Conservation (phyloP, 192 early-diverging fungal genomes). For the Phlyctochytrium planicorne region DNA sequence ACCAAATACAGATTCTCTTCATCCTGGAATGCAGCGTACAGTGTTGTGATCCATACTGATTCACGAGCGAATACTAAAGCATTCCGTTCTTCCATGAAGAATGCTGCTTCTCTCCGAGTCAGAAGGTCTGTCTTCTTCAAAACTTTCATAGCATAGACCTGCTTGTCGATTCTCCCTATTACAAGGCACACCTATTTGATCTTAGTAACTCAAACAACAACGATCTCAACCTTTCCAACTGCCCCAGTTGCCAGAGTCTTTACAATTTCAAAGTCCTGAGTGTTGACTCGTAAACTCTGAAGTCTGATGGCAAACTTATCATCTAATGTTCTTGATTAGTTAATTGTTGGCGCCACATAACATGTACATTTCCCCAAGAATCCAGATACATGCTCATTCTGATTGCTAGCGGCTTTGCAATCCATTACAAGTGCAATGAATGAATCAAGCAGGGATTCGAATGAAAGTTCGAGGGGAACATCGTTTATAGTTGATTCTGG, state of each 20-base stretch:
- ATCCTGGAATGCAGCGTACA: conserved; percentile 59
- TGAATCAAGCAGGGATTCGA: conserved; percentile 52
- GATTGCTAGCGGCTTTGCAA: conserved; percentile 45
- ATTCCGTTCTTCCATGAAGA: conserved; percentile 85
- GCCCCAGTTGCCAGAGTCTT: conserved; percentile 75
- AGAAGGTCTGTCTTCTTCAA: conserved; percentile 72
- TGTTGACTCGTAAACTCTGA: conserved; percentile 60
- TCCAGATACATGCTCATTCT: conserved; percentile 38
- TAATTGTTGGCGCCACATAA: neutral
- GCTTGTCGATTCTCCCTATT: conserved; percentile 61
- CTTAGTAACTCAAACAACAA: conserved; percentile 16
- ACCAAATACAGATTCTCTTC: conserved; percentile 58
- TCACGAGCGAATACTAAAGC: conserved; percentile 62
- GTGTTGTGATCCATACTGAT: conserved; percentile 52
- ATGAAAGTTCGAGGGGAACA: conserved; percentile 25
- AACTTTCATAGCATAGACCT: conserved; percentile 80
- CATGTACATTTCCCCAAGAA: conserved; percentile 51
- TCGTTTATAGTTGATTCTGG: neutral
- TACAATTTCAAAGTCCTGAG: conserved; percentile 72
- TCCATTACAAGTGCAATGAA: conserved; percentile 54
- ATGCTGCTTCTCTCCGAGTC: conserved; percentile 72
- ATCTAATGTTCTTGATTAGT: conserved; percentile 32
- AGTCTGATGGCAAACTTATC: conserved; percentile 37
- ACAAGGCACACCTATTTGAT: conserved; percentile 80
- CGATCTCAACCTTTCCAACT: conserved; percentile 63